Conservation (phyloP, 257 asterid genomes). For the Knoxia roxburghii region DNA sequence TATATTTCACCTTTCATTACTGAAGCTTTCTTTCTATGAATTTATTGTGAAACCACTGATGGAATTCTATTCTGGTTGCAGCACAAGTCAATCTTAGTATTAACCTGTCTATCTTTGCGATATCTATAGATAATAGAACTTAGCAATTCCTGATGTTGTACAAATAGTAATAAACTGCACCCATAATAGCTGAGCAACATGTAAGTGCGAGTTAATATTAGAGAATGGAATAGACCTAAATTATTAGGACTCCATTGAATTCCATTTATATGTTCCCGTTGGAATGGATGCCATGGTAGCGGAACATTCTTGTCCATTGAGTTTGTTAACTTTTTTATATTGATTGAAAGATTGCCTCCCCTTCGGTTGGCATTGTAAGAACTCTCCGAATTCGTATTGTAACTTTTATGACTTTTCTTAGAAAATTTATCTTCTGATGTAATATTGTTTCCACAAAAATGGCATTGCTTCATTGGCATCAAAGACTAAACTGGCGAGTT, state of each 20-base stretch:
- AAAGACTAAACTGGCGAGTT: not conserved
- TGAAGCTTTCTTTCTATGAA: not conserved
- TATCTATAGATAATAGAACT: not conserved
- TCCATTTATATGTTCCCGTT: not conserved
- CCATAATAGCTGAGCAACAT: not conserved
- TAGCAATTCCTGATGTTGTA: not conserved
- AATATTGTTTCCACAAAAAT: not conserved
- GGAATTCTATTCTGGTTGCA: not conserved
- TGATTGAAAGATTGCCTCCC: not conserved
- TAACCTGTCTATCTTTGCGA: not conserved
- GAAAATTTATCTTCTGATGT: not conserved
- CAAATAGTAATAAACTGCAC: not conserved
- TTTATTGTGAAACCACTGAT: not conserved
- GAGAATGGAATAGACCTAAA: not conserved
- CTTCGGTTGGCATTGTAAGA: no score
- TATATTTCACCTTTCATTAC: not conserved
- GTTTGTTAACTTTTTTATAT: not conserved
- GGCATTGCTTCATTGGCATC: not conserved
- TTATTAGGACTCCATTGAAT: not conserved
- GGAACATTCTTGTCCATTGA: not conserved
- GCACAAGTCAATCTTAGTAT: not conserved
- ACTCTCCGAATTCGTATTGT: not conserved
- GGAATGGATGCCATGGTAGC: not conserved
- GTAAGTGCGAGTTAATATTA: not conserved
- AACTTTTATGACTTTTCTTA: no score